phyloP scores from a whole-genome alignment of 257 asterid species.

The Gentiana macrophylla region DNA sequence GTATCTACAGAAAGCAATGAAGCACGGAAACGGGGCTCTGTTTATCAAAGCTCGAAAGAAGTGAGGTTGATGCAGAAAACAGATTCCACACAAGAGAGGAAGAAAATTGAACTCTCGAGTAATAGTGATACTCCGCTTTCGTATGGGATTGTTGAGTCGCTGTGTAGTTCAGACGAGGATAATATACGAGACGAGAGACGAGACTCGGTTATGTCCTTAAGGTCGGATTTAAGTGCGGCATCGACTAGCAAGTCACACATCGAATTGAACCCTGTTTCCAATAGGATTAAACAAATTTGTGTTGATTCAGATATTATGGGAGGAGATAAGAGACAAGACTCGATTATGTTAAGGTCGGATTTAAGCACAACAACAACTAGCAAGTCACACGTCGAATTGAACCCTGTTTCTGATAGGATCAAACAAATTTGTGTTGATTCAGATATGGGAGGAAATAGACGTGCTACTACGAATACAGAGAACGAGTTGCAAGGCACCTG shows the following conservation, averaged over 20 bases:
- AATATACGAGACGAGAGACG: constrained; percentile 25
- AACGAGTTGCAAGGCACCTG: constrained; percentile 21
- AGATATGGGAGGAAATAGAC: not conserved
- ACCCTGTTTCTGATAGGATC: constrained; percentile 18
- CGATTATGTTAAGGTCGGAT: not conserved
- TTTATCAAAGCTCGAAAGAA: constrained; percentile 66
- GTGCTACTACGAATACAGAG: constrained; percentile 12
- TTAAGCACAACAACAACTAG: constrained; percentile 10
- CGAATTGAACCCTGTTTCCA: constrained; percentile 9
- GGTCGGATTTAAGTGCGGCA: constrained; percentile 26
- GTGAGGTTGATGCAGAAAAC: constrained; percentile 24
- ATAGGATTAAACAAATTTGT: constrained; percentile 19
- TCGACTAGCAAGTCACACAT: constrained; percentile 14
- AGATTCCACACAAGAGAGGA: constrained; percentile 35
- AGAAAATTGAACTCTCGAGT: constrained; percentile 57
- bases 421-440: constrained; percentile 15
- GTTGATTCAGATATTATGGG: constrained; percentile 15
- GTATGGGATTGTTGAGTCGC: constrained; percentile 52
- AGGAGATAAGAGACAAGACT: not conserved
- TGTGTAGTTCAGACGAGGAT: constrained; percentile 61
- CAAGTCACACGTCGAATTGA: constrained; percentile 8
- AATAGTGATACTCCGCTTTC: constrained; percentile 33
- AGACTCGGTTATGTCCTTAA: constrained; percentile 29
- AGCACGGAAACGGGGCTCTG: constrained; percentile 53
- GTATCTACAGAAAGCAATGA: constrained; percentile 24